A percentile compares a stretch with the other conserved stretches of the same genome.
These are phyloP conservation scores for Phytophthora fragariaefolia DNA, from an alignment of 352 stramenopile species.

Conservation along the genomic window DNA sequence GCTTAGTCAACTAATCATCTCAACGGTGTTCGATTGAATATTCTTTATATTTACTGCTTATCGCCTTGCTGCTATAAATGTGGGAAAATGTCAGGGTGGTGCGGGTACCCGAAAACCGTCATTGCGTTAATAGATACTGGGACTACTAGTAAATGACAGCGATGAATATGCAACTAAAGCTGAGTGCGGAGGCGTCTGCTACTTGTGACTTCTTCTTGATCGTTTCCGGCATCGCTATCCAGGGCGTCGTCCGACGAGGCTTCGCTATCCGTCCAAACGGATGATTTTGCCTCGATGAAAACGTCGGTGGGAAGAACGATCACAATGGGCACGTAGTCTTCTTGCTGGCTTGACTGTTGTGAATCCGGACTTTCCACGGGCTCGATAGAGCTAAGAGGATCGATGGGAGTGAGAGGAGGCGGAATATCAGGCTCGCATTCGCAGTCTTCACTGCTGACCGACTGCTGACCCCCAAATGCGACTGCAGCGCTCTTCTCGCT, in stretches of 20 bases:
- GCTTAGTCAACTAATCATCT: too few species aligned
- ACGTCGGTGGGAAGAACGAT: conserved; percentile 15
- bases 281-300: conserved; percentile 10
- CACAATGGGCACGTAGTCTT: conserved; percentile 14
- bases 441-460: not conserved
- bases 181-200: conserved; percentile 15
- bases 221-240: not conserved
- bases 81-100: too few species aligned
- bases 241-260: not conserved
- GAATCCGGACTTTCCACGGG: not conserved
- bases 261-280: conserved; percentile 8
- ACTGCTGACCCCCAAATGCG: not conserved
- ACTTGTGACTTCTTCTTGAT: not conserved
- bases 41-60: too few species aligned
- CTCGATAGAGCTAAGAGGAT: not conserved
- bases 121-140: too few species aligned
- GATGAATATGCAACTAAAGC: not conserved
- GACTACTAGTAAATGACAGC: too few species aligned
- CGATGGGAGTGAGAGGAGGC: not conserved
- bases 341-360: conserved; percentile 1
- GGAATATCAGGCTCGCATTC: conserved; percentile 6
- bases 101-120: too few species aligned
- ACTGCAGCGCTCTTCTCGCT: not conserved
- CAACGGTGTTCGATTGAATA: too few species aligned
- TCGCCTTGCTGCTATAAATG: too few species aligned